Conservation (phyloP, 1,139 yeast genomes). For the Hyphopichia buzzinii region DNA sequence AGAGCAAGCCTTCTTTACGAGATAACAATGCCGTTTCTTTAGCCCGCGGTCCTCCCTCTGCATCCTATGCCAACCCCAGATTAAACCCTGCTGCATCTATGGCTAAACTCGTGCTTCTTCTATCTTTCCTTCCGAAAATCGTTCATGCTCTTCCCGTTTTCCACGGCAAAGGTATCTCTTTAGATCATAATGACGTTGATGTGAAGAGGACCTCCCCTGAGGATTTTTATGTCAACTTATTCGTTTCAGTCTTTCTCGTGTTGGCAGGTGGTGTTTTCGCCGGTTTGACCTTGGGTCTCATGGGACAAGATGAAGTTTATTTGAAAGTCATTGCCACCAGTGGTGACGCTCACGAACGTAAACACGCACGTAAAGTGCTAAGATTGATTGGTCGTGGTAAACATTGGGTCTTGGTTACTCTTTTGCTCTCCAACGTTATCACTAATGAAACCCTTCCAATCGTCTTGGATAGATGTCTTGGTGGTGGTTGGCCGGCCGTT, state of each 20-base stretch:
- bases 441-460: constrained; percentile 96
- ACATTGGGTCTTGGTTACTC: constrained; percentile 96
- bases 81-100: constrained; percentile 7
- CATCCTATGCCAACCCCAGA: neutral
- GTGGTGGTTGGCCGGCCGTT: constrained; percentile 98
- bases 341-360: constrained; percentile 60
- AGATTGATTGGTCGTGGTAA: constrained; percentile 76
- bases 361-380: constrained; percentile 73
- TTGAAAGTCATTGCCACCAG: constrained; percentile 65
- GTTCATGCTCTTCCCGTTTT: constrained; percentile 26
- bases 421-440: constrained; percentile 81
- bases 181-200: constrained; percentile 12
- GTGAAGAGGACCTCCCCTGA: constrained; percentile 23
- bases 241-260: constrained; percentile 67
- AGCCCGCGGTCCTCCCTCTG: constrained; percentile 12
- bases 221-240: constrained; percentile 53
- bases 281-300: constrained; percentile 87
- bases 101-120: constrained; percentile 16
- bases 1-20: constrained; percentile 18
- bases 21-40: constrained; percentile 23
- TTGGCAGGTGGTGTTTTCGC: constrained; percentile 95
- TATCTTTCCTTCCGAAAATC: constrained; percentile 26
- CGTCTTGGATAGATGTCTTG: constrained; percentile 85
- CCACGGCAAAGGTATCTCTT: constrained; percentile 7
- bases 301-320: constrained; percentile 98